These are phyloP conservation scores for Teratosphaeria gauchensis DNA, from an alignment of 2,329 filamentous ascomycete species.

Conservation along the genomic window DNA sequence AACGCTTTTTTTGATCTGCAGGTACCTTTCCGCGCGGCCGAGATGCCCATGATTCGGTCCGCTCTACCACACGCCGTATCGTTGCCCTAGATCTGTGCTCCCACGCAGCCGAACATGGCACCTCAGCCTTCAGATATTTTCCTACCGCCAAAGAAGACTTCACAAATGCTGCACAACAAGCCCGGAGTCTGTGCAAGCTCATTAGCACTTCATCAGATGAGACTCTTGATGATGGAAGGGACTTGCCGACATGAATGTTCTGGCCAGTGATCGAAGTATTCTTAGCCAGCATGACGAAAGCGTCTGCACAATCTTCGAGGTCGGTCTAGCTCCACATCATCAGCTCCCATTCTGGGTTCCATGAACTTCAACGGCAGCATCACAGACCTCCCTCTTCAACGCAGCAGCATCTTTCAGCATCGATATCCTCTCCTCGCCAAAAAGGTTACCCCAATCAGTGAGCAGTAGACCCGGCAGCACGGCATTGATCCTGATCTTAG, in stretches of 20 bases:
- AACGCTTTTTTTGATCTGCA: too few relatives aligned
- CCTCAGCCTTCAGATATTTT: too few relatives aligned
- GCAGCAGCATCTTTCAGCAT: constrained; percentile 45
- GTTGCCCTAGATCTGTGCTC: too few relatives aligned
- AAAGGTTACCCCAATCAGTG: constrained; percentile 52
- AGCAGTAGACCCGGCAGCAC: constrained; percentile 55
- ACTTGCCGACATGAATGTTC: constrained; percentile 34
- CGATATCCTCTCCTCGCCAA: constrained; percentile 46
- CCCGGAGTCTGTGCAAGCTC: neutral
- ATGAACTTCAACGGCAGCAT: too few relatives aligned
- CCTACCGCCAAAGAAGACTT: too few relatives aligned
- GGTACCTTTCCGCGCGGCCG: too few relatives aligned
- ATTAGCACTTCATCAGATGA: neutral
- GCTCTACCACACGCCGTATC: too few relatives aligned
- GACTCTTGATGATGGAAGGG: neutral
- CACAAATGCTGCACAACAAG: neutral
- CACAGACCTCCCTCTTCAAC: constrained; percentile 49
- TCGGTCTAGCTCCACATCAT: constrained; percentile 29
- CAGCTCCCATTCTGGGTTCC: too few relatives aligned
- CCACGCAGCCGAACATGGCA: too few relatives aligned
- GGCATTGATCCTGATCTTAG: constrained; percentile 55
- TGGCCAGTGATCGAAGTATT: constrained; percentile 43
- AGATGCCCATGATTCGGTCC: too few relatives aligned
- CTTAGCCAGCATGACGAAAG: constrained; percentile 45
- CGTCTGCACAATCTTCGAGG: constrained; percentile 45